Conservation (phyloP, 108 stramenopile genomes). For the Thalassiosira profunda region DNA sequence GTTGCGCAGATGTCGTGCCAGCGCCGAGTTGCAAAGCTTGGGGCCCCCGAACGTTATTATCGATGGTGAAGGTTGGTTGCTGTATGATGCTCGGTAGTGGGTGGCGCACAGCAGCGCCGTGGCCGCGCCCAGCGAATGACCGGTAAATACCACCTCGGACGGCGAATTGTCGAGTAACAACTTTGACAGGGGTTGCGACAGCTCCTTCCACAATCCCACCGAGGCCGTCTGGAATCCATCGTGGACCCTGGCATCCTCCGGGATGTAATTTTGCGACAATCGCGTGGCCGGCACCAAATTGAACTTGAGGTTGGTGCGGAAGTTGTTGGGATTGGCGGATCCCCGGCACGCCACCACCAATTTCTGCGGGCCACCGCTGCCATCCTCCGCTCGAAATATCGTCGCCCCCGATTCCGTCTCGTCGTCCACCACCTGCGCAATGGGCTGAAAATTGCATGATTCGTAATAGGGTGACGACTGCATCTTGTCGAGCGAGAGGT, state of each 20-base stretch:
- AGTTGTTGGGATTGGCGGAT: constrained; percentile 55
- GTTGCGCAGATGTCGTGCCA: constrained; percentile 46
- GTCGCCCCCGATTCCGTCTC: constrained; percentile 60
- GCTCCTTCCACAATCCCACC: constrained; percentile 53
- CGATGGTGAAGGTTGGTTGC: constrained; percentile 10
- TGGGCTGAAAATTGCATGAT: constrained; percentile 33
- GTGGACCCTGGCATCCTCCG: constrained; percentile 36
- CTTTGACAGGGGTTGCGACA: constrained; percentile 19
- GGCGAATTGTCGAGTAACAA: background rate
- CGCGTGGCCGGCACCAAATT: constrained; percentile 45
- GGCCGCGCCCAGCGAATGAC: constrained; percentile 44
- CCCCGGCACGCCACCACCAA: constrained; percentile 66
- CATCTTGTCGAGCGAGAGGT: constrained; percentile 59
- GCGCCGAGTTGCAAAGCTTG: constrained; percentile 40
- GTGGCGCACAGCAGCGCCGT: constrained; percentile 53
- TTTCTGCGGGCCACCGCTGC: constrained; percentile 2
- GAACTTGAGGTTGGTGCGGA: constrained; percentile 62
- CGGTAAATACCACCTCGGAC: constrained; percentile 34
- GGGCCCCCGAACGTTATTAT: constrained; percentile 71
- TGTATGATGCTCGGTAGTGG: constrained; percentile 39
- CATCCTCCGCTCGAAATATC: constrained; percentile 31
- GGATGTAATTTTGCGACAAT: constrained; percentile 15
- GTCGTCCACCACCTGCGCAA: constrained; percentile 63
- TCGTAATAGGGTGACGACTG: constrained; percentile 52
- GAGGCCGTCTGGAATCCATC: constrained; percentile 65